Percentiles rank a stretch among this genome's conserved stretches.
These are phyloP conservation scores for Papilionanthe hybrid DNA, from an alignment of 116 monocot genomes.

Conservation along the genomic window DNA sequence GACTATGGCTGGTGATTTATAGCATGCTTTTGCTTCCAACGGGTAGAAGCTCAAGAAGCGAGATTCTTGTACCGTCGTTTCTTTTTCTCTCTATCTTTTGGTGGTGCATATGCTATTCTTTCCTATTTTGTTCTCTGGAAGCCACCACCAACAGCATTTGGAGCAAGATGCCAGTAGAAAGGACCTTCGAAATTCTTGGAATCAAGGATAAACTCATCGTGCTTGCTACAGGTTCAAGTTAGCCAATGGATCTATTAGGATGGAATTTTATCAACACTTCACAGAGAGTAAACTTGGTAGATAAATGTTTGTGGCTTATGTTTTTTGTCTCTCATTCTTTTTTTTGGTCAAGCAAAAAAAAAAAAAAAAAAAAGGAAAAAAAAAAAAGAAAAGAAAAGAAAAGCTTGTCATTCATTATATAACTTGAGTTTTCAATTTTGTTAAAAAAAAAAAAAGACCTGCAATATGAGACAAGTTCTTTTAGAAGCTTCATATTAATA, in stretches of 20 bases:
- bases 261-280: slow-evolving; percentile 84
- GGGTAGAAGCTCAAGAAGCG: slow-evolving; percentile 84
- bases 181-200: slow-evolving; percentile 88
- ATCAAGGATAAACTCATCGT: slow-evolving; percentile 74
- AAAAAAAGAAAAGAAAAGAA: no score
- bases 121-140: slow-evolving; percentile 96
- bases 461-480: no score
- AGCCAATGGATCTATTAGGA: slow-evolving; percentile 62
- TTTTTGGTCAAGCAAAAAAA: slow-evolving; percentile 65
- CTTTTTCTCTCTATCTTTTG: slow-evolving; percentile 60
- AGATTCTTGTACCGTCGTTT: slow-evolving; percentile 88
- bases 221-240: slow-evolving; percentile 65
- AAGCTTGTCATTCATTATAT: slow-evolving; percentile 23
- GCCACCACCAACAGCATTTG: slow-evolving; percentile 77
- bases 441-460: no score
- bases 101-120: slow-evolving; percentile 79
- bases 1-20: slow-evolving; percentile 78
- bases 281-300: slow-evolving; percentile 80
- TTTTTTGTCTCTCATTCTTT: slow-evolving; percentile 61
- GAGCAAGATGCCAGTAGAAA: slow-evolving; percentile 65
- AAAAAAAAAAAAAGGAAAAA: no score
- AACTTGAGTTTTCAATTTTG: no score
- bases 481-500: no score
- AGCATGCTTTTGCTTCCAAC: slow-evolving; percentile 83
- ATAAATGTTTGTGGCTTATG: slow-evolving; percentile 77